Percentiles rank a stretch among this genome's conserved stretches.
phyloP scores from a whole-genome alignment of 805 yeast species.

The Candida broadrunensis region DNA sequence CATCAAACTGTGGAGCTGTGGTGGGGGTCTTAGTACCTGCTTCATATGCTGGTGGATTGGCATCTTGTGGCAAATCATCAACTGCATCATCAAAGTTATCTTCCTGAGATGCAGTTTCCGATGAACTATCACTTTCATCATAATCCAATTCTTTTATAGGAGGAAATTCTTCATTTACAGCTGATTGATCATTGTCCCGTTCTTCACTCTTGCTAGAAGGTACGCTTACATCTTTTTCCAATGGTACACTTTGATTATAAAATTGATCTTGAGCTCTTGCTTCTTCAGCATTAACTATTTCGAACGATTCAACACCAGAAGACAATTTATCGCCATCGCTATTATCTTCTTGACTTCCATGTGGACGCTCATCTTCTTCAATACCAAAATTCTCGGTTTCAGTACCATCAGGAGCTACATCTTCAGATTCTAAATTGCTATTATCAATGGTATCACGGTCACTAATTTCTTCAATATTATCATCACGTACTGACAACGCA shows the following conservation, averaged over 20 bases:
- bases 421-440: constrained; percentile 14
- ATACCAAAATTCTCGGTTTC: constrained; percentile 12
- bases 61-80: constrained; percentile 17
- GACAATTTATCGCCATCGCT: constrained; percentile 39
- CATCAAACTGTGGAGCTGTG: constrained; percentile 14
- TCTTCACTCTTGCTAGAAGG: constrained; percentile 4
- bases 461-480: constrained; percentile 41
- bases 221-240: background rate
- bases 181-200: background rate
- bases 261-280: constrained; percentile 15
- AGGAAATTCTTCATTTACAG: constrained; percentile 49
- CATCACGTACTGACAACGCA: constrained; percentile 86
- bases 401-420: constrained; percentile 21
- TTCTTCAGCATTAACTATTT: constrained; percentile 52
- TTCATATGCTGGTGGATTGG: background rate
- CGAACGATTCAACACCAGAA: constrained; percentile 52
- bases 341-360: constrained; percentile 14
- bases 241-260: background rate
- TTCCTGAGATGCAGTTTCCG: constrained; percentile 35
- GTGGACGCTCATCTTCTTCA: constrained; percentile 4
- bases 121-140: constrained; percentile 48
- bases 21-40: background rate
- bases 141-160: constrained; percentile 56
- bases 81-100: constrained; percentile 36
- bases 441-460: constrained; percentile 40